Base-by-base conservation (phyloP, 2,329 filamentous ascomycete genomes). In the Fusarium longipes region DNA sequence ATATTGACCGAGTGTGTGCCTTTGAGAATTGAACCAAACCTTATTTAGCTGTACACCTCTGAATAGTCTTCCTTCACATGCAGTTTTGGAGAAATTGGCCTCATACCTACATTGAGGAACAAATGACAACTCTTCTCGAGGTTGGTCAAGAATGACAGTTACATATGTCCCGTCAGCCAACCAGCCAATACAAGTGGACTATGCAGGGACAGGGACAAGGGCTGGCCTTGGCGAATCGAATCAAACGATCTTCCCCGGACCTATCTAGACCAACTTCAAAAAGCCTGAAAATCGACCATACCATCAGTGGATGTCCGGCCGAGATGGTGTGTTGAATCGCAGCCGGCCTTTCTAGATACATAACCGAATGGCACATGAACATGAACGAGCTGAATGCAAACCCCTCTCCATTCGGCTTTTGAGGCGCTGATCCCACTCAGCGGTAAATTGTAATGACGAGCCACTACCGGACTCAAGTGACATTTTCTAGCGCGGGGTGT, bases 321-420 rank as follows among this genome's bases (percentile, higher is more conserved):
- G 68, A 68, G 47, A 69, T 66, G 65, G 65, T 69, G 65, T 68
- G 50, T 64, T n/a, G n/a, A n/a, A n/a, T n/a, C 55, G 48, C 61
- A 57, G 39, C 65, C 43, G 49, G 58, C 33, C 49, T 35, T 66
- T 50, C 38, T 47, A 45, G 38, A 50, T n/a, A n/a, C n/a, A n/a
- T n/a, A n/a, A n/a, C n/a, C n/a, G n/a, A n/a, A n/a, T 38, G 24
- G 30, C 61, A 45, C 47, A 61, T 58, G 60, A 38, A 48, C 39
- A 44, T 35, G 30, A 20, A 20, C 15, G 27, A 52, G 38, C 22
- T 52, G 38, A 45, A 63, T 40, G 36, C 44, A 36, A 63, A 51
- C 51, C 43, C 60, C n/a, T 50, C 38, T 57, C 51, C 22, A 39
- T 22, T 38, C 57, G 38, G 32, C 20, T 49, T 38, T 25, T 17